A percentile compares a stretch with the other conserved stretches of the same genome.
Evolutionary conservation across 1,284 basidiomycete genomes (phyloP).

Genomic region (Crepidotus sp.): DNA sequence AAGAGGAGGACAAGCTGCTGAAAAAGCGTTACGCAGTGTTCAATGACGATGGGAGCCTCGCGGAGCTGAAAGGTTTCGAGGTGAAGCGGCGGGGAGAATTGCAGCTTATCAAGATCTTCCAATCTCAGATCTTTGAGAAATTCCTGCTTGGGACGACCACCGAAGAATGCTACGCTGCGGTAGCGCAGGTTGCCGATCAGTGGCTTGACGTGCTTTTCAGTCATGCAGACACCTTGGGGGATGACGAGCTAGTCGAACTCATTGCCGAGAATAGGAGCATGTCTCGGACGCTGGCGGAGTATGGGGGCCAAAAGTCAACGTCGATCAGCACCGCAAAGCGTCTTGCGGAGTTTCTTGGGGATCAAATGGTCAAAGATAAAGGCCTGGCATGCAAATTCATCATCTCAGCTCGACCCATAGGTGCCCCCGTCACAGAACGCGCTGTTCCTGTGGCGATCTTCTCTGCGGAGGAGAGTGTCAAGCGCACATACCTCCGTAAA

Average conservation of each 20-base stretch:
- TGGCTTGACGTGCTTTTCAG: constrained; percentile 96
- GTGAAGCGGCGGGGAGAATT: constrained; percentile 97
- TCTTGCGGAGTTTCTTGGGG: constrained; percentile 93
- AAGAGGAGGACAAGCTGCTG: constrained; percentile 97
- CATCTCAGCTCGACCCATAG: constrained; percentile 90
- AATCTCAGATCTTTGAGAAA: constrained; percentile 97
- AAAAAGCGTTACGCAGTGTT: constrained; percentile 99
- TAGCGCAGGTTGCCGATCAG: constrained; percentile 90
- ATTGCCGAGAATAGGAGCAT: constrained; percentile 99
- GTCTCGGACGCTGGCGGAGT: constrained; percentile 95
- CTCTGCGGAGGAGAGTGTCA: constrained; percentile 87
- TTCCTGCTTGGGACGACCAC: constrained; percentile 91
- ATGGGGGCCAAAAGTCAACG: constrained; percentile 94
- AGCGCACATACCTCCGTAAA: constrained; percentile 85
- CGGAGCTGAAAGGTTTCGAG: constrained; percentile 98
- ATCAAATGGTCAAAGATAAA: constrained; percentile 99
- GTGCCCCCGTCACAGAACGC: constrained; percentile 94
- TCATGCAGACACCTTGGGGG: constrained; percentile 75
- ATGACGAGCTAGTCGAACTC: constrained; percentile 93
- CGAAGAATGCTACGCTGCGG: constrained; percentile 92
- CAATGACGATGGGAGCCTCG: constrained; percentile 94
- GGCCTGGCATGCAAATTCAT: constrained; percentile 99
- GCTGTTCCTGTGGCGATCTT: constrained; percentile 99
- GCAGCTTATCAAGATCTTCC: constrained; percentile 99
- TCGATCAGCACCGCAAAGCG: constrained; percentile 95